Conservation (phyloP, 345 rosid genomes). For the Gynandropsis gynandra region DNA sequence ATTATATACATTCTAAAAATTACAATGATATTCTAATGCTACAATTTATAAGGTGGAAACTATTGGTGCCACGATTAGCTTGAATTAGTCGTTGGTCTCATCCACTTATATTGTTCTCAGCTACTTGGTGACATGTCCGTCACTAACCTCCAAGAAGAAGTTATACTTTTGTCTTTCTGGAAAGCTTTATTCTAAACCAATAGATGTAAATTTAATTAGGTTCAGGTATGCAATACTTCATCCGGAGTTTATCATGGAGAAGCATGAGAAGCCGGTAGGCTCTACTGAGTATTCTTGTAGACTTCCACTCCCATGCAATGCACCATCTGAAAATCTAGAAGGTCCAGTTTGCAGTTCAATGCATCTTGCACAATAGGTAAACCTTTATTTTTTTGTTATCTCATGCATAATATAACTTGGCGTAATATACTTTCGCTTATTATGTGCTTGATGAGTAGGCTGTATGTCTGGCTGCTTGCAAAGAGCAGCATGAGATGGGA, state of each 20-base stretch:
- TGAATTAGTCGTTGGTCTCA: slow-evolving; percentile 89
- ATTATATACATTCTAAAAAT: too few relatives aligned
- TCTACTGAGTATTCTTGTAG: too few relatives aligned
- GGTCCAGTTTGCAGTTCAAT: too few relatives aligned
- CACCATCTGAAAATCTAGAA: too few relatives aligned
- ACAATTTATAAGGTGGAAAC: slow-evolving; percentile 90
- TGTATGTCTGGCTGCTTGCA: slow-evolving; percentile 98
- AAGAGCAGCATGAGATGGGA: slow-evolving; percentile 98
- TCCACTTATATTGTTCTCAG: slow-evolving; percentile 96
- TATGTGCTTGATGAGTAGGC: slow-evolving; percentile 63
- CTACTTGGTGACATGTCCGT: slow-evolving; percentile 87
- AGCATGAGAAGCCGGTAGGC: slow-evolving; percentile 87
- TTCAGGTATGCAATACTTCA: slow-evolving; percentile 89
- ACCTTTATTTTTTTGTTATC: slow-evolving; percentile 10
- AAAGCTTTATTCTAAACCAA: slow-evolving; percentile 9
- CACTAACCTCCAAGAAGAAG: too few relatives aligned
- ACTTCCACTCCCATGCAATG: too few relatives aligned
- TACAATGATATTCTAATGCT: too few relatives aligned
- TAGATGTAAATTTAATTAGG: slow-evolving; percentile 9
- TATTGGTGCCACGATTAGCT: slow-evolving; percentile 95
- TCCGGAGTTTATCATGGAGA: slow-evolving; percentile 89
- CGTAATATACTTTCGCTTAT: slow-evolving; percentile 13
- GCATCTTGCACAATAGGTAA: slow-evolving; percentile 96
- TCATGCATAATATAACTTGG: background rate
- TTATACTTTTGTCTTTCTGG: background rate